A percentile compares a stretch with the other conserved stretches of the same genome.
Evolutionary conservation across 345 rosid species (phyloP).

Genomic region (Aurinia saxatilis): DNA sequence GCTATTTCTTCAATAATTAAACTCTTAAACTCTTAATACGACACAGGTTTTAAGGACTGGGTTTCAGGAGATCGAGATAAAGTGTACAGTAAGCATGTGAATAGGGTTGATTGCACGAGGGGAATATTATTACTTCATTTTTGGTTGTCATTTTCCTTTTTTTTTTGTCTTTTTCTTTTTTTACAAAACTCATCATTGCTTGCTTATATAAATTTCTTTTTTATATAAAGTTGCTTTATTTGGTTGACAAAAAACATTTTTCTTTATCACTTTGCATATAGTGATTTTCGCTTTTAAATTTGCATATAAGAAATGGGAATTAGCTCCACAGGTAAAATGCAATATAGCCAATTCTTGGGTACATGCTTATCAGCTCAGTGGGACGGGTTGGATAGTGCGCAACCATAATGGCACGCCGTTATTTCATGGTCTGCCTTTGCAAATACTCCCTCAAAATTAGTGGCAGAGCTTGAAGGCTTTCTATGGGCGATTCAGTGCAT

Average conservation of each 20-base stretch:
- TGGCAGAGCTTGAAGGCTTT: no score
- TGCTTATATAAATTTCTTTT: not conserved
- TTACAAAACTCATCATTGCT: constrained; percentile 11
- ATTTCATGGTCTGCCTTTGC: no score
- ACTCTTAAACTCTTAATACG: constrained; percentile 19
- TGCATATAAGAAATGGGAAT: no score
- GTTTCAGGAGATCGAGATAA: constrained; percentile 29
- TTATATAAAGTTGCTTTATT: constrained; percentile 4
- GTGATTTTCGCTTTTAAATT: no score
- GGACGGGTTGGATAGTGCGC: no score
- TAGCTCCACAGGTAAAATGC: no score
- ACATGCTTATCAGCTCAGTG: no score
- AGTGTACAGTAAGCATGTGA: constrained; percentile 32
- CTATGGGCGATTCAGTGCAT: no score
- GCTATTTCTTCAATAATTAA: not conserved
- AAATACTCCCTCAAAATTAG: no score
- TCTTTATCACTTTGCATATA: no score
- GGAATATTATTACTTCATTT: constrained; percentile 33
- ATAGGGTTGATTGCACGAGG: constrained; percentile 30
- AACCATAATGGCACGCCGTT: no score
- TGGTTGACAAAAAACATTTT: not conserved
- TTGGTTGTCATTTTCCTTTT: constrained; percentile 26
- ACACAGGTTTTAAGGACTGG: constrained; percentile 12
- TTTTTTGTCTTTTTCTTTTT: not conserved
- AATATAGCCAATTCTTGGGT: no score